Evolutionary conservation across 106 monocot genomes (phyloP), one percentile per base, ranked within the genome.

Genomic region (Ottelia alismoides): DNA sequence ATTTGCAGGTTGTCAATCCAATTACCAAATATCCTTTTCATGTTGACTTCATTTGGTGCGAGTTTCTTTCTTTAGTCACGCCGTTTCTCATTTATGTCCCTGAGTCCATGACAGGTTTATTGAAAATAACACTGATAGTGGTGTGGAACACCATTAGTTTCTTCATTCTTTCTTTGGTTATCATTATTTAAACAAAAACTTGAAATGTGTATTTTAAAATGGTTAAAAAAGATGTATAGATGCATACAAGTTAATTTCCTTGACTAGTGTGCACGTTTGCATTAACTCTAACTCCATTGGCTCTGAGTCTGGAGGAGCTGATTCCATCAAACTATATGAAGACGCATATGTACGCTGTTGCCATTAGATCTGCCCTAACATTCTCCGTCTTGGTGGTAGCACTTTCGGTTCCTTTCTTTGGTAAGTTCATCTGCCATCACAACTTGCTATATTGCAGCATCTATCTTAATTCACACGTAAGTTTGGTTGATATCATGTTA

Each of bases 281-380:
- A 44, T 65, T 94, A 28, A 81, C 84, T 20, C 28, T 94, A 23
- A 81, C 73, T 53, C 94, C 94, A 11, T 28, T 94, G 65, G 88
- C 94, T 43, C 52, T 94, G 78, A 88, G 94, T 84, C 57, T 94
- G 47, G 94, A 94, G 81, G 94, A 94, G 63, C 53, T 94, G 68
- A 78, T 94, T 65, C 88, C 94, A 30, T 21, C 73, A 47, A 68
- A 61, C 51, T 55, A 68, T 9, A 50, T 32, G 31, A 94, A 92
- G 60, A 62, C 83, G 0, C 81, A 78, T 49, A 19, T 71, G 26
- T 76, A 81, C 55, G 61, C 84, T 26, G 73, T 94, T 30, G 45
- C 66, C 31, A 88, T 94, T 45, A 78, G 94, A 74, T 68, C 88
- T 30, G 49, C 56, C 14, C 40, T 94, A 58, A 73, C 65, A 0